Evolutionary conservation across 148 eudicot genomes (phyloP).

Genomic region (Vaccinium myrtillus): DNA sequence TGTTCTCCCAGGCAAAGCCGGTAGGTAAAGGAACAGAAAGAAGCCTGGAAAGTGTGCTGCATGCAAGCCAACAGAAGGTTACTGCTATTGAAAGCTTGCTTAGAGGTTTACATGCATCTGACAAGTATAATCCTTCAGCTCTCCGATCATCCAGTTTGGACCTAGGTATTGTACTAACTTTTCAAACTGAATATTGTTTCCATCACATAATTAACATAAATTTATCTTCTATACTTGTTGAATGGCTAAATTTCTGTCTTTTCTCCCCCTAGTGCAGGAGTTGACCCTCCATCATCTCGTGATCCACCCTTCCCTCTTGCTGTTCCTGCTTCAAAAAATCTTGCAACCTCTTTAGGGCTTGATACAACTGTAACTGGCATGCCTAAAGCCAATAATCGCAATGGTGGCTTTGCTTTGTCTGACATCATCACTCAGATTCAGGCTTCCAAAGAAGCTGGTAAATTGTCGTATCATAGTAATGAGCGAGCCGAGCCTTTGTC

Average conservation of each 20-base stretch:
- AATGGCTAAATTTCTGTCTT: background rate
- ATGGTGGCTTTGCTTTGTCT: constrained; percentile 67
- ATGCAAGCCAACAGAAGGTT: constrained; percentile 95
- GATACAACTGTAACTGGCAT: constrained; percentile 58
- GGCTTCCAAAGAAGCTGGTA: constrained; percentile 74
- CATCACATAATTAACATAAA: background rate
- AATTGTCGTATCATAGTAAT: constrained; percentile 50
- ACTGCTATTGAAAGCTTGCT: constrained; percentile 97
- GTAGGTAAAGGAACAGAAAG: constrained; percentile 70
- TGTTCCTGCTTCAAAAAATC: constrained; percentile 85
- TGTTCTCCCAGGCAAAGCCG: constrained; percentile 68
- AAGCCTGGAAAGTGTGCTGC: constrained; percentile 81
- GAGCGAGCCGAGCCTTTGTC: constrained; percentile 55
- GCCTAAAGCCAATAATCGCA: constrained; percentile 57
- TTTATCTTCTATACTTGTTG: background rate
- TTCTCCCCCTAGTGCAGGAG: constrained; percentile 91
- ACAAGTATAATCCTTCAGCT: constrained; percentile 48
- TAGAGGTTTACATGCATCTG: constrained; percentile 75
- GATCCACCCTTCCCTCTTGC: constrained; percentile 96
- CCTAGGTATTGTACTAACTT: constrained; percentile 59
- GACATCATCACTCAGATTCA: constrained; percentile 78
- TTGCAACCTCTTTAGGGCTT: constrained; percentile 53
- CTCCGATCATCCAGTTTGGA: constrained; percentile 92
- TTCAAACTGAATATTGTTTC: background rate
- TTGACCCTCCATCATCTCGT: constrained; percentile 98